Percentiles rank a stretch among this genome's conserved stretches.
Conservation (phyloP, 2,329 filamentous ascomycete species). For the Xylariaceae sp. region DNA sequence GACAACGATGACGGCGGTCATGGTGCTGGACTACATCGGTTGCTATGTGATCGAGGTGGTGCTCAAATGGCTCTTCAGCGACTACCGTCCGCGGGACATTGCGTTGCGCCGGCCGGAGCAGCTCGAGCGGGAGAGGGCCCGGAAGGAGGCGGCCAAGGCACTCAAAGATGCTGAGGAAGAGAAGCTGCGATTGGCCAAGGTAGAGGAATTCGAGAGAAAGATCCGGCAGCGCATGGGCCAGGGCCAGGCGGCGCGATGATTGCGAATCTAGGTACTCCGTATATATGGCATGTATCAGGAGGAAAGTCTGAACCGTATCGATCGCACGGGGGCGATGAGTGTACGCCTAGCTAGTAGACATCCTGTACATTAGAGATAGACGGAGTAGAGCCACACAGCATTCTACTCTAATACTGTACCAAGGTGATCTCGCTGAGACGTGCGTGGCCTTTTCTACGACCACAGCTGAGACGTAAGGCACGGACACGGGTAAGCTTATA, state of each 20-base stretch:
- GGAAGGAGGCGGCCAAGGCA: constrained; percentile 53
- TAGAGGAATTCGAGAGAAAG: constrained; percentile 51
- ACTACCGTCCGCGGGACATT: constrained; percentile 91
- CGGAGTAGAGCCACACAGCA: too few relatives aligned
- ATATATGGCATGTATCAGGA: too few relatives aligned
- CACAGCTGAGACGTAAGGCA: too few relatives aligned
- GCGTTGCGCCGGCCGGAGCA: constrained; percentile 81
- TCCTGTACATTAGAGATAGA: too few relatives aligned
- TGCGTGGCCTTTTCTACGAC: too few relatives aligned
- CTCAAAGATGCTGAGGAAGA: constrained; percentile 45
- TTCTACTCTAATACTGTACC: too few relatives aligned
- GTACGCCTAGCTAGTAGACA: too few relatives aligned
- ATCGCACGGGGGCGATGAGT: too few relatives aligned
- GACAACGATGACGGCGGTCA: constrained; percentile 70
- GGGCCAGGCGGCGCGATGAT: not conserved
- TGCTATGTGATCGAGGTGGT: constrained; percentile 85
- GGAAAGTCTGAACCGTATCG: too few relatives aligned
- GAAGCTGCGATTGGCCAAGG: constrained; percentile 44
- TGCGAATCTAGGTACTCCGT: too few relatives aligned
- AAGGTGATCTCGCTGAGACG: too few relatives aligned
- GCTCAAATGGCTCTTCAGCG: constrained; percentile 79
- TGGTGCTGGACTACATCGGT: constrained; percentile 79
- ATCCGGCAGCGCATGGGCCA: constrained; percentile 34
- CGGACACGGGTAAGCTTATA: too few relatives aligned
- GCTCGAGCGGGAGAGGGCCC: constrained; percentile 63